Evolutionary conservation across 225 moss, liverwort and hornwort species (phyloP).

Genomic region (Climacium dendroides): DNA sequence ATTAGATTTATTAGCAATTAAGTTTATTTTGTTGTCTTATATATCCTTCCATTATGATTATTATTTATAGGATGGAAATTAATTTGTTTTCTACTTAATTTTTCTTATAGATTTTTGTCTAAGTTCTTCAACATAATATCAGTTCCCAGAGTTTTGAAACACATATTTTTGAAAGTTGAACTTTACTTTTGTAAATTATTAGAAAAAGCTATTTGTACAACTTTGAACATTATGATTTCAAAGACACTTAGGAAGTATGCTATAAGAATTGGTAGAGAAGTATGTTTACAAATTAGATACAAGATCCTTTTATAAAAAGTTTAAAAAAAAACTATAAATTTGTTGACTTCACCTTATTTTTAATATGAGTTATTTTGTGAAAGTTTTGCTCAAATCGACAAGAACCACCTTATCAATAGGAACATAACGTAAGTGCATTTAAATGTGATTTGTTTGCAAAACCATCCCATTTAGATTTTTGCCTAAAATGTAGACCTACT

Average conservation of each 20-base stretch:
- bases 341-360: background rate
- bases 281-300: background rate
- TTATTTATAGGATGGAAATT: background rate
- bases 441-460: background rate
- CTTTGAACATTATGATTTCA: background rate
- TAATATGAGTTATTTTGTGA: background rate
- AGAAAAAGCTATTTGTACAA: background rate
- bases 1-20: background rate
- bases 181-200: background rate
- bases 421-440: accelerated
- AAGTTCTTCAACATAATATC: background rate
- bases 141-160: background rate
- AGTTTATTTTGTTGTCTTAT: background rate
- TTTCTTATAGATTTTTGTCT: background rate
- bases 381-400: background rate
- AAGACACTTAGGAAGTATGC: background rate
- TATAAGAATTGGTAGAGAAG: background rate
- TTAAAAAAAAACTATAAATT: background rate
- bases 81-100: background rate
- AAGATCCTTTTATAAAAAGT: background rate
- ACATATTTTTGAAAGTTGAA: background rate
- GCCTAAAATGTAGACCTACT: background rate
- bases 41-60: background rate
- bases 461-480: background rate
- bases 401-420: background rate